Percentiles rank a stretch among this genome's conserved stretches.
These are phyloP conservation scores for Immersiporthe knoxdaviesiana DNA, from an alignment of 2,329 filamentous ascomycete species.

Conservation along the genomic window DNA sequence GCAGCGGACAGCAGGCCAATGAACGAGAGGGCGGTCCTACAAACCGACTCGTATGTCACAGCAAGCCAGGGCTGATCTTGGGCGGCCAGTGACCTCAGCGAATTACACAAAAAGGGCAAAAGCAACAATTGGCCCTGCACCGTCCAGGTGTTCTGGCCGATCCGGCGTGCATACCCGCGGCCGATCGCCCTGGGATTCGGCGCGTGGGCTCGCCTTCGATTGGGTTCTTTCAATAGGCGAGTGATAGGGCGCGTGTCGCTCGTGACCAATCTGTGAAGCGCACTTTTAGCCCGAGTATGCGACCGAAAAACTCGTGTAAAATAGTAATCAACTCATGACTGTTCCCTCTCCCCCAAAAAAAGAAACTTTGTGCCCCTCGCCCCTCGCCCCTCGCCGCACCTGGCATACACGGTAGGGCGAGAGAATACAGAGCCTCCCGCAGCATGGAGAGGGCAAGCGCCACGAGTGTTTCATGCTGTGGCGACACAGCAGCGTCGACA, in stretches of 20 bases:
- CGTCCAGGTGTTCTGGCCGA: neutral
- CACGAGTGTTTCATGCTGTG: neutral
- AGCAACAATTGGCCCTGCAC: neutral
- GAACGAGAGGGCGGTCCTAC: neutral
- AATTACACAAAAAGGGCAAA: neutral
- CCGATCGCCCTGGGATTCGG: neutral
- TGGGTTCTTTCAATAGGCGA: neutral
- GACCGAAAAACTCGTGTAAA: neutral
- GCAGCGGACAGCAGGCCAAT: neutral
- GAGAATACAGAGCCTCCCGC: neutral
- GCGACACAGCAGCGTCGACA: neutral
- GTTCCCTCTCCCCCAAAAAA: too few relatives aligned
- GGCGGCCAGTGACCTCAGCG: neutral
- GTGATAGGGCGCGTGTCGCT: neutral
- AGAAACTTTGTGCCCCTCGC: too few relatives aligned
- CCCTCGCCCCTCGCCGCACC: neutral
- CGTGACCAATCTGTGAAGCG: neutral
- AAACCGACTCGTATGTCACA: neutral
- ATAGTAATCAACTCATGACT: neutral
- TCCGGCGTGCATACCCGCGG: conserved; percentile 5
- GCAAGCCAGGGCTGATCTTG: neutral
- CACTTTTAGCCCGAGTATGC: neutral
- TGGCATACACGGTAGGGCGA: neutral
- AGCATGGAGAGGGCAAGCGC: neutral
- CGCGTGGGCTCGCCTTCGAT: neutral